Percentiles rank a stretch among this genome's conserved stretches.
Evolutionary conservation across 805 yeast genomes (phyloP).

Genomic region (Naumovozyma castellii): DNA sequence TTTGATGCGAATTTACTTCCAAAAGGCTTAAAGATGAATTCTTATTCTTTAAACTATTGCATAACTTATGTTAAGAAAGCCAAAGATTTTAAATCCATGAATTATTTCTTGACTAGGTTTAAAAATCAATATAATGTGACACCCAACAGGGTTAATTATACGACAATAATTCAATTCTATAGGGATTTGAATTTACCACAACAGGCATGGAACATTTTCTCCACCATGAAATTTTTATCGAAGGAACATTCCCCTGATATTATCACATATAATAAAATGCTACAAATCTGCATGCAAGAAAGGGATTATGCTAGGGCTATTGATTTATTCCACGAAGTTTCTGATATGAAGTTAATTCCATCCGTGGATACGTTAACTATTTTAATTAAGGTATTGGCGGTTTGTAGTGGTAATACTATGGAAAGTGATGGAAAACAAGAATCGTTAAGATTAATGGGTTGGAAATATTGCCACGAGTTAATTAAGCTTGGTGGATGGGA

Average conservation of each 20-base stretch:
- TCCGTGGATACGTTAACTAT: conserved; percentile 13
- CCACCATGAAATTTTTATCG: conserved; percentile 75
- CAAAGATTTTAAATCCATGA: conserved; percentile 14
- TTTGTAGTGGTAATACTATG: conserved; percentile 19
- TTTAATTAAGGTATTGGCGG: conserved; percentile 22
- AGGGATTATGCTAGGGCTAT: conserved; percentile 64
- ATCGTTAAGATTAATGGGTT: conserved; percentile 39
- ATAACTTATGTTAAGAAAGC: conserved; percentile 17
- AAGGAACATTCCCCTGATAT: conserved; percentile 56
- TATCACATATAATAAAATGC: conserved; percentile 60
- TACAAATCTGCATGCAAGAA: conserved; percentile 53
- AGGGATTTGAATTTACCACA: conserved; percentile 8
- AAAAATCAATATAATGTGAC: conserved; percentile 15
- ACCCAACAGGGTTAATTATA: conserved; percentile 24
- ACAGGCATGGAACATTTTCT: conserved; percentile 67
- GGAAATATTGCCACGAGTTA: conserved; percentile 68
- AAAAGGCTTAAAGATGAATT: conserved; percentile 6
- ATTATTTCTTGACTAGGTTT: conserved; percentile 20
- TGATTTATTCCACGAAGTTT: conserved; percentile 68
- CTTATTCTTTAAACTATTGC: conserved; percentile 20
- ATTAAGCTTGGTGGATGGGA: conserved; percentile 27
- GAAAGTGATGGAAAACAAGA: conserved; percentile 24
- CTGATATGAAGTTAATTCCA: conserved; percentile 19
- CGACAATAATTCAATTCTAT: conserved; percentile 25
- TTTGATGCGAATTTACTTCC: conserved; percentile 8